These are phyloP conservation scores for Capronia americana DNA, from an alignment of 2,329 filamentous ascomycete genomes.

Conservation along the genomic window DNA sequence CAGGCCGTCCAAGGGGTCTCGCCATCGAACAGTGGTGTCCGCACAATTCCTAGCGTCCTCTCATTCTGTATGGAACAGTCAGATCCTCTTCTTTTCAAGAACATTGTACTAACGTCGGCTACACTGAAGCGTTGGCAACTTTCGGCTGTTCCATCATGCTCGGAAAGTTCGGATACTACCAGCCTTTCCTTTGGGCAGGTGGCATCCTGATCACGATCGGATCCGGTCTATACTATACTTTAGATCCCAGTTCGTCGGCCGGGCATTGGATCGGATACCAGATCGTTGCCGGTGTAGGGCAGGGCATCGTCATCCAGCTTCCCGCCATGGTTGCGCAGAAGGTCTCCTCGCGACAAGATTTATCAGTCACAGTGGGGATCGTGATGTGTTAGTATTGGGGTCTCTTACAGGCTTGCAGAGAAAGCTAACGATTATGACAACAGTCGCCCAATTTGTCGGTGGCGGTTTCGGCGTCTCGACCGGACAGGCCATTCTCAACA, in stretches of 20 bases:
- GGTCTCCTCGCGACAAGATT: slow-evolving; percentile 6
- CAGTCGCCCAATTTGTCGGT: neutral
- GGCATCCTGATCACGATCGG: slow-evolving; percentile 40
- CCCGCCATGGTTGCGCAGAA: slow-evolving; percentile 6
- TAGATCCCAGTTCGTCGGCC: slow-evolving; percentile 39
- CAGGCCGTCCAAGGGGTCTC: slow-evolving; percentile 48
- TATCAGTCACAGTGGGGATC: slow-evolving; percentile 8
- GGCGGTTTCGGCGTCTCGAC: neutral
- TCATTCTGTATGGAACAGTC: too few species aligned
- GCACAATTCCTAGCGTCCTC: too few species aligned
- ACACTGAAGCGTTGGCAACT: too few species aligned
- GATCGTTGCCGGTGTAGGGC: slow-evolving; percentile 41
- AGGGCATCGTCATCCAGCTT: slow-evolving; percentile 40
- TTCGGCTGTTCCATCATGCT: too few species aligned
- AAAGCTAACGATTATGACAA: neutral
- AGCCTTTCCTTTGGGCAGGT: slow-evolving; percentile 18
- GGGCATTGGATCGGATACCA: slow-evolving; percentile 49
- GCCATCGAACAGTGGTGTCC: slow-evolving; percentile 45
- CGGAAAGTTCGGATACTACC: too few species aligned
- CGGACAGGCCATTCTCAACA: neutral
- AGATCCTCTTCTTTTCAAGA: too few species aligned
- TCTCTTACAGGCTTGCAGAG: neutral
- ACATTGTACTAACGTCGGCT: too few species aligned
- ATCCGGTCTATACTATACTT: slow-evolving; percentile 44
- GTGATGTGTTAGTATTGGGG: slow-evolving; percentile 28